phyloP scores from a whole-genome alignment of 768 basidiomycete species.

The Pleurotus tuoliensis region DNA sequence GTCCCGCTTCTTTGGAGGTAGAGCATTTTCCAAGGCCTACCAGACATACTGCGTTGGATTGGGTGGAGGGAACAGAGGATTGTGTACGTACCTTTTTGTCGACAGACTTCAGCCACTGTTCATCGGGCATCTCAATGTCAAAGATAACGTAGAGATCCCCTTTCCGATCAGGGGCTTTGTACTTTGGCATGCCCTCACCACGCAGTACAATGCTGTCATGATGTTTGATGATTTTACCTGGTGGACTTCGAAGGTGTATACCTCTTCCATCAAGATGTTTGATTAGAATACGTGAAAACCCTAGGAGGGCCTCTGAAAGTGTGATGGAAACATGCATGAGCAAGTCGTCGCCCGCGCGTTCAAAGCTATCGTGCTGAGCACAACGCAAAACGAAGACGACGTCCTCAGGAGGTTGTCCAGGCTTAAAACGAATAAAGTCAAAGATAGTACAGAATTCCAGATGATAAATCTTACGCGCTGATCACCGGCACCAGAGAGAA shows the following conservation, averaged over 20 bases:
- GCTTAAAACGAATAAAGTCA: conserved; percentile 42
- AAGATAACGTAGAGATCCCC: conserved; percentile 84
- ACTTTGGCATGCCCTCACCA: conserved; percentile 88
- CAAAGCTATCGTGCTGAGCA: conserved; percentile 72
- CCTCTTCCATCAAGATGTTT: conserved; percentile 93
- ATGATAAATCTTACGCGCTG: conserved; percentile 55
- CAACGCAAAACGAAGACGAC: conserved; percentile 80
- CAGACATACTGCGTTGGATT: not conserved
- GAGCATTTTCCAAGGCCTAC: conserved; percentile 59
- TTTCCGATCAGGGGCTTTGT: conserved; percentile 59
- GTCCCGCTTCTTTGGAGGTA: conserved; percentile 76
- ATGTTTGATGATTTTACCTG: conserved; percentile 71
- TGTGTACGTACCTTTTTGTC: conserved; percentile 49
- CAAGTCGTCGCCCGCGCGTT: conserved; percentile 79
- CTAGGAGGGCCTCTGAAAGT: conserved; percentile 89
- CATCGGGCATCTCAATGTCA: conserved; percentile 84
- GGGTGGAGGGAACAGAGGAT: not conserved
- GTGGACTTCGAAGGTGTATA: conserved; percentile 71
- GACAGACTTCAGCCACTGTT: conserved; percentile 67
- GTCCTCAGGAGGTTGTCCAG: conserved; percentile 83
- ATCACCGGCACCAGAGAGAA: conserved; percentile 89
- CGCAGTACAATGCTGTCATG: conserved; percentile 71
- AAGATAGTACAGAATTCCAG: conserved; percentile 5
- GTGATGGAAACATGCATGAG: conserved; percentile 80
- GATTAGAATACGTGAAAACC: conserved; percentile 89